Evolutionary conservation across 192 early-diverging fungal species (phyloP), one percentile per base, ranked within the genome.

Genomic region (Geranomyces variabilis): DNA sequence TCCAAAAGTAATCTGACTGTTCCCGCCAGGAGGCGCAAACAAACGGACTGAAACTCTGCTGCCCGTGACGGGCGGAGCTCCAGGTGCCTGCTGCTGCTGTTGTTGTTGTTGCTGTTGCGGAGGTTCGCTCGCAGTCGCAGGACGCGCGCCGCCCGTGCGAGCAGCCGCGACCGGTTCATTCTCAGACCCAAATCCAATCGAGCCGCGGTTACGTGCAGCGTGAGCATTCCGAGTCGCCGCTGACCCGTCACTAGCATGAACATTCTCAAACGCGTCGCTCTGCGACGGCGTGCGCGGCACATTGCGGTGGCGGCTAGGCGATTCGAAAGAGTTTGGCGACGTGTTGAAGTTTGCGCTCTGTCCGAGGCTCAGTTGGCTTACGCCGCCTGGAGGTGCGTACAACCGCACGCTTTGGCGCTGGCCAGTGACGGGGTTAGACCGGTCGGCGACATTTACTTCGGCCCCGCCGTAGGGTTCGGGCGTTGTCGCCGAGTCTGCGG

Each of bases 371-470:
- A 72, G 15, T 14, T 64, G 59, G 45, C 61, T 64, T 28, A 64
- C 70, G 17, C 70, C 70, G 0, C 70, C 70, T 21, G 70, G 70
- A 36, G 70, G 70, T 14, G 70, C 70, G 61, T 64, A 46, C 9
- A 72, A 30, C 12, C 62, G 22, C 12, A 72, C 70, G 21, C 47
- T 55, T 51, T 72, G 70, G 2, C 70, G 19, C 8, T 8, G 9
- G 36, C 70, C 70, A 1, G 70, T 72, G 29, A 72, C 70, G 48
- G 70, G 70, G 44, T 72, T 63, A 28, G 60, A 8, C 14, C 41
- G 31, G 70, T 72, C 64, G 14, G 70, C 70, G 33, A 70, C 68
- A 6, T 41, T 61, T 0, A 57, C 36, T 1, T 28, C 63, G 22
- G 58, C 58, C 1, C 58, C 58, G 31, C 58, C 58, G 29, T 60